Conservation (phyloP, 106 monocot species). For the Dendrobium catenatum region DNA sequence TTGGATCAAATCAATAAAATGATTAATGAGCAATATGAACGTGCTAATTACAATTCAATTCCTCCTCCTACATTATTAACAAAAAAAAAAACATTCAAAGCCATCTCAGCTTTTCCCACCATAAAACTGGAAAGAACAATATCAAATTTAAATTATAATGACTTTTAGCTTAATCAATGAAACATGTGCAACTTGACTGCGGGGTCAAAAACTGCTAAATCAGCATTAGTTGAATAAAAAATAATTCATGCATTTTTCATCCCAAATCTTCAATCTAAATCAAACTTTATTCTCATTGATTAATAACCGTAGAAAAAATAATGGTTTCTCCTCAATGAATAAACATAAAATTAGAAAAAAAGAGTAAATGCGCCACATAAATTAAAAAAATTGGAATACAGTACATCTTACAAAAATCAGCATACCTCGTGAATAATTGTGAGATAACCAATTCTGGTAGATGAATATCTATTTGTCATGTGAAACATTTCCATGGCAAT, state of each 20-base stretch:
- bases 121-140: background rate
- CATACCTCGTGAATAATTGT: slow-evolving; percentile 16
- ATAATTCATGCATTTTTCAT: background rate
- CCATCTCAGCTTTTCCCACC: background rate
- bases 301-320: background rate
- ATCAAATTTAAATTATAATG: background rate
- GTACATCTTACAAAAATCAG: slow-evolving; percentile 14
- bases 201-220: background rate
- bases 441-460: slow-evolving; percentile 4
- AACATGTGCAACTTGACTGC: background rate
- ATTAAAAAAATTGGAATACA: background rate
- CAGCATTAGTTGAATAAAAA: background rate
- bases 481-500: background rate
- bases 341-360: background rate
- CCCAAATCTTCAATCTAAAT: background rate
- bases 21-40: too few species aligned
- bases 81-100: background rate
- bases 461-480: slow-evolving; percentile 9
- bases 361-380: background rate
- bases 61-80: background rate
- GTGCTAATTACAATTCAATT: too few species aligned
- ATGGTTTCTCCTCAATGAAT: background rate
- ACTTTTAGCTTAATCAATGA: background rate
- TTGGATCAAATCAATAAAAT: too few species aligned
- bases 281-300: slow-evolving; percentile 2